Evolutionary conservation across 2,329 filamentous ascomycete species (phyloP), one percentile per base, ranked within the genome.

Genomic region (Colletotrichum sp.): DNA sequence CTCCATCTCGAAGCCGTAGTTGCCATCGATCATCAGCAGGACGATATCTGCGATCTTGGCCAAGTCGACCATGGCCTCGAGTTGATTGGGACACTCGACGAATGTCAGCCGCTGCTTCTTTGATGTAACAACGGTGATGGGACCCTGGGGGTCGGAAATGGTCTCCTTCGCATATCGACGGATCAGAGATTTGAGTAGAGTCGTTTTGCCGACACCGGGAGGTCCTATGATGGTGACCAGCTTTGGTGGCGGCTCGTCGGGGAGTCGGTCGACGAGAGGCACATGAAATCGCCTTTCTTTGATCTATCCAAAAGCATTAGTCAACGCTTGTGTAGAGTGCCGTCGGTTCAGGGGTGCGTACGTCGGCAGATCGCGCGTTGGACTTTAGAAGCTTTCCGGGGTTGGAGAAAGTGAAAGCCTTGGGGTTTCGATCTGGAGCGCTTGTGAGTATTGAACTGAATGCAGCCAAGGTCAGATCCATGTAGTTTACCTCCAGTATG

Each of bases 1-100:
- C 89, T 99, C 97, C 97, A 99, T 99, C 87, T 99, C 97, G 83
- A 99, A 99, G 16, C 97, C 98, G 82, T 95, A 99, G 86, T 99
- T 99, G 72, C 97, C 98, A 83, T 99, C 97, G 80, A 99, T 99
- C 95, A 99, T 97, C 72, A 99, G 90, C 66, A 99, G 90, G 8
- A 99, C 95, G 81, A 99, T 98, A 84, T 99, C 97, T 21, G 98
- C 97, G 59, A 99, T 95, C 86, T 99, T 99, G 76, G 97, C 95
- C 72, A 98, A 91, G 85, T 99, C 97, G 78, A 99, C 96, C 95
- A 99, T 98, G 79, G 95, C 94, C 78, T 98, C 96, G 70, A 99
- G 91, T 80, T 97, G 96, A 83, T 99, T 96, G n/a, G 98, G 96
- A 82, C 95, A 98, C 91, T 99, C 97, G 82, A 99, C 87, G 83